Base-by-base conservation (phyloP, 176 grass and related monocot species). In the Hordeum marinum region DNA sequence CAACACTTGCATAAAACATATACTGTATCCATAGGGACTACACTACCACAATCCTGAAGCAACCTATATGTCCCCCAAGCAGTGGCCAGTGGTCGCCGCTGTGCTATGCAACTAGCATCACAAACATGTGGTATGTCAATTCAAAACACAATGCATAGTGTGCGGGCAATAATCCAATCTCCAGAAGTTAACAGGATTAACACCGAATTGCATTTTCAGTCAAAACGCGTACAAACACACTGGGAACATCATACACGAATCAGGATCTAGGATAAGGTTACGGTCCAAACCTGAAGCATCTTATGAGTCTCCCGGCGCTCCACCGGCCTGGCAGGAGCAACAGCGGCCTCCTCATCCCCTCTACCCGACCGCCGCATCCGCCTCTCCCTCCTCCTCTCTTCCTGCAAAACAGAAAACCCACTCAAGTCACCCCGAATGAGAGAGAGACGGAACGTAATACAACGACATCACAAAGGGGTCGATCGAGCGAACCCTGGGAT, bases 251-350 rank as follows among this genome's bases (percentile, higher is more conserved):
- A 75, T 15, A 54, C 83, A 2, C 35, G 17, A 17, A 78, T 4
- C 25, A 12, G 36, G 41, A 68, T 31, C 20, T 57, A 21, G 21
- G 42, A 8, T 15, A 41, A 15, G 1, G 68, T 15, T 25, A 66
- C 45, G 0, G 11, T 63, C 69, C 76, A 76, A 42, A 97, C 95
- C 95, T 98, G 95, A 72, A 95, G 93, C 91, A 95, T 50, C 78
- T 79, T 98, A 85, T 98, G 95, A 60, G 93, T 98, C 73, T 90
- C 92, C 40, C 93, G 91, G 81, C 89, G 91, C 67, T 77, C 82
- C 26, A 41, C 27, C 2, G 66, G 58, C 59, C 78, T 83, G 67
- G 29, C 29, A 12, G 75, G 58, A 67, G 67, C 36, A 45, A 45
- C 57, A 2, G 23, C 42, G 1, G 25, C 55, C 15, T 78, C 83